Evolutionary conservation across 305 asterid genomes (phyloP), one percentile per base, ranked within the genome.

Genomic region (Plantago coronopus): DNA sequence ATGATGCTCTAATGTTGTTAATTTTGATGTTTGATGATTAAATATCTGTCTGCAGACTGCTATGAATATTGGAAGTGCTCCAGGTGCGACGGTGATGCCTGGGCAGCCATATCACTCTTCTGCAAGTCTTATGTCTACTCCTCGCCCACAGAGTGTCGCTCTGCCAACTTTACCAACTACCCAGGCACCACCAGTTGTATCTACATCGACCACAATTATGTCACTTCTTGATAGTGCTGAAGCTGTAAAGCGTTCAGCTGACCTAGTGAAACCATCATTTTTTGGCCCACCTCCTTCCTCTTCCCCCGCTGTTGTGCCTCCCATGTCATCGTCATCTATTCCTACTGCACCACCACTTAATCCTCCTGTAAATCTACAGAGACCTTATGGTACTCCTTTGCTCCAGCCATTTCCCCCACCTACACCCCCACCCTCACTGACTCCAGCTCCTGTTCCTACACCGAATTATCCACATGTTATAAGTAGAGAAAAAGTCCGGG

Each of bases 351-450:
- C 89, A 54, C 68, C 80, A 21, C 66, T 72, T 55, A 82, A 71
- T 66, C 80, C 89, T 75, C 79, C 76, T 10, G 61, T 73, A 64
- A 79, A 48, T 69, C 70, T 74, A 54, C 95, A 78, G 60, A 80
- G 78, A 67, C 82, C 81, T 60, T 79, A 83, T 54, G 88, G 96
- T 65, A 75, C 88, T 55, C 98, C 95, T 17, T 69, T 91, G 73
- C 96, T 91, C 55, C 95, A 91, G 83, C 95, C 98, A 62, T 91
- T 88, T 69, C 98, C 98, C 67, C 95, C 98, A 17, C 95, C 96
- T 6, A 81, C 86, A 17, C 97, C 97, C 22, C 98, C 98, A 43
- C 95, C 83, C 17, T 91, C 95, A 18, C 91, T 88, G 62, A 81
- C 94, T 69, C 90, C 96, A 31, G 63, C 81, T 45, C 56, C 81